Evolutionary conservation across 2,329 filamentous ascomycete species (phyloP), one percentile per base, ranked within the genome.

Genomic region (Penicillium sp.): DNA sequence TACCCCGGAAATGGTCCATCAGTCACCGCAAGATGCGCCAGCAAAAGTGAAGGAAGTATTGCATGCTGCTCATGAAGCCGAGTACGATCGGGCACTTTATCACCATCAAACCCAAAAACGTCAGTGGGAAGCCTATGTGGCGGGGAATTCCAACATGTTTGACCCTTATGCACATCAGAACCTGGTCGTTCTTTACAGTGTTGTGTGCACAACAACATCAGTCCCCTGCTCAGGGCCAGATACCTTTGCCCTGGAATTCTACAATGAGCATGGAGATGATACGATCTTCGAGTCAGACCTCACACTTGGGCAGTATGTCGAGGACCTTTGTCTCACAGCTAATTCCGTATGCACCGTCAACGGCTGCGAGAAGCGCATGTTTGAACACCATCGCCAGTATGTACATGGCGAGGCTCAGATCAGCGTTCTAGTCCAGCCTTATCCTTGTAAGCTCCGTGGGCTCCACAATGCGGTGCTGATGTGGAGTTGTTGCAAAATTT

Each of bases 401-500:
- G 95, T 99, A 1, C 94, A 99, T 65, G 95, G 94, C 29, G 89
- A 96, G 69, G 93, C 92, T 10, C 90, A 96, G 59, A 86, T 99
- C 64, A 96, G 91, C 8, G 86, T 97, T 10, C 90, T 96, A 63
- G 87, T 97, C 16, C 90, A 96, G 68, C 87, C 86, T 32, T 86
- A 86, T 59, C 80, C 86, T 42, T 81, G 84, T 35, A 85, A 87
- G 61, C 77, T 89, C 57, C 81, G 83, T 57, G 82, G 85, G 1
- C 75, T 86, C 73, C 82, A 84, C 70, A 85, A 90, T 60, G 89
- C 87, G 3, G 96, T 99, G 53, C 83, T 92, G 54, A 97, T 99
- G 91, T 99, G 95, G 95, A 97, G 91, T 62, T 91, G 88, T 64
- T 99, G 94, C 77, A 94, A 96, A 65, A 81, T 90, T 31, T 99